phyloP scores from a whole-genome alignment of 306 rosid species.

The Ziziphus jujuba region DNA sequence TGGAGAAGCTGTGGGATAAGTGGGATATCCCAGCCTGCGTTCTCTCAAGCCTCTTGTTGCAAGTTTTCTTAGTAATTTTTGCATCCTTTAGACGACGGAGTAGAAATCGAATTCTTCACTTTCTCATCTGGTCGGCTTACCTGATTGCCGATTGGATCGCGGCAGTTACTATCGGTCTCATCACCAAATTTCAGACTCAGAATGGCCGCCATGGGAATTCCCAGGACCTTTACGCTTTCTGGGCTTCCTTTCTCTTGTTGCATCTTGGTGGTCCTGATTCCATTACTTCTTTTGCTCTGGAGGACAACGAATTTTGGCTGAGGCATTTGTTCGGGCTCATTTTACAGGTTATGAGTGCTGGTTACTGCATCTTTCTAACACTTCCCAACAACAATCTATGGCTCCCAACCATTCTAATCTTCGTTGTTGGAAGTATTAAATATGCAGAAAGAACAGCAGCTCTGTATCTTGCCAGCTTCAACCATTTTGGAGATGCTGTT shows the following conservation, averaged over 20 bases:
- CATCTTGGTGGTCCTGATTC: conserved; percentile 48
- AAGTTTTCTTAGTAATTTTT: neutral
- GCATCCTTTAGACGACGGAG: neutral
- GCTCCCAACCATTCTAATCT: too few species aligned
- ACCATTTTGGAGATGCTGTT: conserved; percentile 17
- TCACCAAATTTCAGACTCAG: conserved; percentile 18
- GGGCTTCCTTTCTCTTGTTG: conserved; percentile 46
- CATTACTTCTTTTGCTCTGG: conserved; percentile 32
- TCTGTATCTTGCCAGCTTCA: conserved; percentile 21
- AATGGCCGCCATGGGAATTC: neutral
- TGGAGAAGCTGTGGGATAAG: too few species aligned
- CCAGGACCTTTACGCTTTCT: conserved; percentile 17
- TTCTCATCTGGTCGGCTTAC: conserved; percentile 28
- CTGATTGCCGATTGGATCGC: conserved; percentile 37
- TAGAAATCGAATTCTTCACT: neutral
- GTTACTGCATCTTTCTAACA: conserved; percentile 7
- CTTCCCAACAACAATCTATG: too few species aligned
- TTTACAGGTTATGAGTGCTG: conserved; percentile 11
- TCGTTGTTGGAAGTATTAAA: too few species aligned
- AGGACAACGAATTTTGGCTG: conserved; percentile 41
- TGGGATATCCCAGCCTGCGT: too few species aligned
- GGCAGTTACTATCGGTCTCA: conserved; percentile 22
- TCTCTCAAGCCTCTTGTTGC: too few species aligned
- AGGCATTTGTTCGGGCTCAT: conserved; percentile 24
- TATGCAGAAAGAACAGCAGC: too few species aligned